These are phyloP conservation scores for Mycocentrospora acerina DNA, from an alignment of 2,329 filamentous ascomycete genomes.

Conservation along the genomic window DNA sequence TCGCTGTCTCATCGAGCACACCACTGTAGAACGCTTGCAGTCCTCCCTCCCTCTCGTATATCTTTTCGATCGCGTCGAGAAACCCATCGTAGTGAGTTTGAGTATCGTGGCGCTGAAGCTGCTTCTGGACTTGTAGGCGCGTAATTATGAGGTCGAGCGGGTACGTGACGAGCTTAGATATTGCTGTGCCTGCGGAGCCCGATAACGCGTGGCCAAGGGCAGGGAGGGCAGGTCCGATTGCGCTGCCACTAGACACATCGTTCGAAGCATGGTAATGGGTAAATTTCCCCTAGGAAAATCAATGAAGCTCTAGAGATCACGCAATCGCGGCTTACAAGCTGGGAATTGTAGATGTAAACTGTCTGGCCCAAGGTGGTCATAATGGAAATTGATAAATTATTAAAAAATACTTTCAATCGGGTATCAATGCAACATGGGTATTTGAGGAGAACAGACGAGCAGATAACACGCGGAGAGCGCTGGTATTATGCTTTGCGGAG, in stretches of 20 bases:
- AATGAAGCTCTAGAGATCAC: slow-evolving; percentile 2
- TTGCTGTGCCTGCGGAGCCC: slow-evolving; percentile 73
- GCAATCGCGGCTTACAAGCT: slow-evolving; percentile 38
- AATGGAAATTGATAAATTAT: not conserved
- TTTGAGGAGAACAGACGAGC: not conserved
- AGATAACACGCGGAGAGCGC: slow-evolving; percentile 25
- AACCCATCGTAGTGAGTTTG: slow-evolving; percentile 64
- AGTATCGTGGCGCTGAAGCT: slow-evolving; percentile 47
- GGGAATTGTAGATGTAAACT: slow-evolving; percentile 45
- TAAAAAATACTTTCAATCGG: not conserved
- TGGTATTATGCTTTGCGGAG: slow-evolving; percentile 18
- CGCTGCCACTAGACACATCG: slow-evolving; percentile 32
- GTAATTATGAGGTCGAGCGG: slow-evolving; percentile 81
- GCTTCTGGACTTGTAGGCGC: slow-evolving; percentile 75
- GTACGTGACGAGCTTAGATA: slow-evolving; percentile 77
- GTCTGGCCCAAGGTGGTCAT: too few relatives aligned
- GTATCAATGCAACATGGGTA: too few relatives aligned
- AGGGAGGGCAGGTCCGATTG: slow-evolving; percentile 57
- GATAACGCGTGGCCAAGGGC: slow-evolving; percentile 81
- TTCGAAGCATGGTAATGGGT: slow-evolving; percentile 45
- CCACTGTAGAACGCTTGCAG: slow-evolving; percentile 65
- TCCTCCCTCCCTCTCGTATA: slow-evolving; percentile 71
- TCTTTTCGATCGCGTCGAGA: slow-evolving; percentile 68
- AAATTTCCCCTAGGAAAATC: slow-evolving; percentile 43
- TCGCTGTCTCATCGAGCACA: slow-evolving; percentile 46